These are phyloP conservation scores for Erysimum cheiri DNA, from an alignment of 441 rosid genomes.

Conservation along the genomic window DNA sequence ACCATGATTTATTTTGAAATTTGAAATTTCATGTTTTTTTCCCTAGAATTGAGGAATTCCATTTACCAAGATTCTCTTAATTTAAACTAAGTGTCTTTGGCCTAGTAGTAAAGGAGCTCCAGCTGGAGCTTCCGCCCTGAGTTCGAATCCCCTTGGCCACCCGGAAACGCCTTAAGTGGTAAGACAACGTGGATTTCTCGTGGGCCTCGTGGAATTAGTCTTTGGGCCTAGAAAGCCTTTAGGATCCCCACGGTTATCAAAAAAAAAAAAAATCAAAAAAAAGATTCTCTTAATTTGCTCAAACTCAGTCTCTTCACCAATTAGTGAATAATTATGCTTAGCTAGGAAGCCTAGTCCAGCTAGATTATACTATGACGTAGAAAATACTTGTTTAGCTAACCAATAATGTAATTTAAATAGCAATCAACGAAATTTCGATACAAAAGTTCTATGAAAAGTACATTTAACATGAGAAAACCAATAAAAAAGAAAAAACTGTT, in stretches of 20 bases:
- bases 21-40: slow-evolving; percentile 20
- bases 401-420: background rate
- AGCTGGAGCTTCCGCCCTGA: too few species aligned
- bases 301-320: slow-evolving; percentile 40
- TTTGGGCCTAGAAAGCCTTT: too few species aligned
- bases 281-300: slow-evolving; percentile 55
- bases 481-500: background rate
- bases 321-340: slow-evolving; percentile 37
- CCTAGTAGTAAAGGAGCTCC: too few species aligned
- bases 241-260: too few species aligned
- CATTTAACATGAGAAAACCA: slow-evolving; percentile 12
- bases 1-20: slow-evolving; percentile 32
- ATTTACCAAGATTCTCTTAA: too few species aligned
- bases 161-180: too few species aligned
- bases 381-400: background rate
- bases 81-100: too few species aligned
- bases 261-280: too few species aligned
- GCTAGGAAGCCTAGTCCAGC: slow-evolving; percentile 34
- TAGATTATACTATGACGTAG: slow-evolving; percentile 2
- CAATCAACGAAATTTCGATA: background rate
- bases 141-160: too few species aligned
- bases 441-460: slow-evolving; percentile 4
- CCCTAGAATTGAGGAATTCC: slow-evolving; percentile 44
- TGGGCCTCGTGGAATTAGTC: too few species aligned
- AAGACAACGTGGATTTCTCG: too few species aligned